phyloP scores from a whole-genome alignment of 2,329 filamentous ascomycete species.

The Fusarium nematophilum region DNA sequence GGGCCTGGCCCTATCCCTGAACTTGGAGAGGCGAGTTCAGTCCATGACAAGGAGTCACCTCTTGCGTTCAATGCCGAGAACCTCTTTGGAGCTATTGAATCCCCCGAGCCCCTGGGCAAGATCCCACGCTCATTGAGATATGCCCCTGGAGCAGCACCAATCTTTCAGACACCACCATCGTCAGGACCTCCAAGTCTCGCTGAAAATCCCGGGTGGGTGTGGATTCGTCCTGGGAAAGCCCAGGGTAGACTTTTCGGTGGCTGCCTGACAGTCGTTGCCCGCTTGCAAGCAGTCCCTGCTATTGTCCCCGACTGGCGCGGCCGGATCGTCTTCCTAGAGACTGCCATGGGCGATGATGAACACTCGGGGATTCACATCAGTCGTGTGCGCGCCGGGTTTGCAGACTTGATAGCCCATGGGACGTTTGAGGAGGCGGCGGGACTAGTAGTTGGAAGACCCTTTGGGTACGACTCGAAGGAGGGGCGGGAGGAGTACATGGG shows the following conservation, averaged over 20 bases:
- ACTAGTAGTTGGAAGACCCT: constrained; percentile 55
- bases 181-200: constrained; percentile 44
- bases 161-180: constrained; percentile 38
- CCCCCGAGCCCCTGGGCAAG: constrained; percentile 43
- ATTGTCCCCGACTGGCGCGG: constrained; percentile 53
- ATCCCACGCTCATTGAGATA: constrained; percentile 49
- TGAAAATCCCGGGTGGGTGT: constrained; percentile 48
- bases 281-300: constrained; percentile 48
- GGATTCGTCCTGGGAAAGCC: constrained; percentile 50
- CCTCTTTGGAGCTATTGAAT: constrained; percentile 48
- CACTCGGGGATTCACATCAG: constrained; percentile 32
- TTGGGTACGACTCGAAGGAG: constrained; percentile 52
- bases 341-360: constrained; percentile 48
- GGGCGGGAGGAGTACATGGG: constrained; percentile 43
- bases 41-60: constrained; percentile 41
- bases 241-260: constrained; percentile 58
- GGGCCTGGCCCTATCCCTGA: constrained; percentile 54
- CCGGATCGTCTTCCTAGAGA: constrained; percentile 56
- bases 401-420: constrained; percentile 55
- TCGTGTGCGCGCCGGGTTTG: constrained; percentile 49
- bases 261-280: constrained; percentile 54
- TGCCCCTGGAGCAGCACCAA: constrained; percentile 38
- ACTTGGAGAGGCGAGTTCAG: constrained; percentile 46
- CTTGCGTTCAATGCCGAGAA: constrained; percentile 47
- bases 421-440: constrained; percentile 55